These are phyloP conservation scores for Ajuga chamaepitys DNA, from an alignment of 257 asterid species.

Conservation along the genomic window DNA sequence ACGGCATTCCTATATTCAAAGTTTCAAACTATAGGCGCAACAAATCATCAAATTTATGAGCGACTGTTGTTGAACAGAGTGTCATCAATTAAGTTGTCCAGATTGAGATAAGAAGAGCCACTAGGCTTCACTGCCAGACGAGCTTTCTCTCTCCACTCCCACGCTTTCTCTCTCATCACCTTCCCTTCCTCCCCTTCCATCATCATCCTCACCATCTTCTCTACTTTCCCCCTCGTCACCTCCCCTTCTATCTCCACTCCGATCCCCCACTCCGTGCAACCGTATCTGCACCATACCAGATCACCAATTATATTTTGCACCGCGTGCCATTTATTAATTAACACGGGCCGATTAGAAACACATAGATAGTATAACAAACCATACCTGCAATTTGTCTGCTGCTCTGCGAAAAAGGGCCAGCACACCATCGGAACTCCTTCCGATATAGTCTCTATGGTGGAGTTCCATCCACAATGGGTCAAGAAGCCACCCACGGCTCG, in stretches of 20 bases:
- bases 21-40: too few species aligned
- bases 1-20: too few species aligned
- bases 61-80: background rate
- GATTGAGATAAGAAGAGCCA: conserved; percentile 23
- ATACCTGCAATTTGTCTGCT: conserved; percentile 40
- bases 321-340: too few species aligned
- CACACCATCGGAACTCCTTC: conserved; percentile 45
- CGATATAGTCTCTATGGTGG: conserved; percentile 28
- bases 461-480: conserved; percentile 51
- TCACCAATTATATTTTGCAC: too few species aligned
- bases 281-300: conserved; percentile 33
- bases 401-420: conserved; percentile 57
- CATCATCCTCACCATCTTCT: conserved; percentile 30
- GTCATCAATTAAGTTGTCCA: conserved; percentile 18
- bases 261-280: conserved; percentile 29
- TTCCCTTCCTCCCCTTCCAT: conserved; percentile 38
- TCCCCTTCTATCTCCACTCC: conserved; percentile 39
- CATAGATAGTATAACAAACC: too few species aligned
- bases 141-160: conserved; percentile 37
- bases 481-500: conserved; percentile 30
- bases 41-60: background rate
- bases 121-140: conserved; percentile 18
- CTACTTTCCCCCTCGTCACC: conserved; percentile 27
- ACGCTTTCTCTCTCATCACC: conserved; percentile 31
- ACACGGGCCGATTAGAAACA: too few species aligned